Conservation (phyloP, 495 filamentous ascomycete species). For the Hypoxylon lienhwacheense region DNA sequence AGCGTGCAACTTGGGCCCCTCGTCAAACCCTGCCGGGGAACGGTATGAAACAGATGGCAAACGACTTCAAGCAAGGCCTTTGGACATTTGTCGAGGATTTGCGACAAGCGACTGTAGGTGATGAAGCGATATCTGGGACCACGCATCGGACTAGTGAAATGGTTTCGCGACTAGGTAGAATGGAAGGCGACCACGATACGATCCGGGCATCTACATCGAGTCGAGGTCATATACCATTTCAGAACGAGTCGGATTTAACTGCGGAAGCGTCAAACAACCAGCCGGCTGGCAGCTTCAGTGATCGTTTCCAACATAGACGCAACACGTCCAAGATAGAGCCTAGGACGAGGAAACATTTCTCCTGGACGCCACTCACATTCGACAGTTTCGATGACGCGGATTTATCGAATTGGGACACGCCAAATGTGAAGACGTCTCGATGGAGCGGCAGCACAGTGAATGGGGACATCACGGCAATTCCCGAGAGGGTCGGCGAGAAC, state of each 20-base stretch:
- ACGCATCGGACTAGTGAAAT: conserved; percentile 38
- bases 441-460: conserved; percentile 55
- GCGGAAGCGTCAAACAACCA: conserved; percentile 26
- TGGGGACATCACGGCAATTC: conserved; percentile 46
- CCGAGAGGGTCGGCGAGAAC: conserved; percentile 44
- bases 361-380: conserved; percentile 51
- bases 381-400: conserved; percentile 65
- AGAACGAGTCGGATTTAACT: conserved; percentile 20
- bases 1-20: conserved; percentile 53
- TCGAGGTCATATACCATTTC: conserved; percentile 36
- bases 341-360: conserved; percentile 47
- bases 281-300: conserved; percentile 32
- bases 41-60: conserved; percentile 78
- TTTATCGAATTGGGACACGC: conserved; percentile 73
- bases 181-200: conserved; percentile 42
- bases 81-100: conserved; percentile 97
- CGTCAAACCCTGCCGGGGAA: conserved; percentile 41
- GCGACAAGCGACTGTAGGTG: conserved; percentile 90
- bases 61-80: conserved; percentile 84
- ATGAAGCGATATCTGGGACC: conserved; percentile 69
- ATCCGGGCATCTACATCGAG: conserved; percentile 40
- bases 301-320: conserved; percentile 33
- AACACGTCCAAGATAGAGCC: conserved; percentile 26
- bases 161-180: conserved; percentile 30
- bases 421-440: conserved; percentile 49